Evolutionary conservation across 2,329 filamentous ascomycete genomes (phyloP).

Genomic region (Trichoderma sp.): DNA sequence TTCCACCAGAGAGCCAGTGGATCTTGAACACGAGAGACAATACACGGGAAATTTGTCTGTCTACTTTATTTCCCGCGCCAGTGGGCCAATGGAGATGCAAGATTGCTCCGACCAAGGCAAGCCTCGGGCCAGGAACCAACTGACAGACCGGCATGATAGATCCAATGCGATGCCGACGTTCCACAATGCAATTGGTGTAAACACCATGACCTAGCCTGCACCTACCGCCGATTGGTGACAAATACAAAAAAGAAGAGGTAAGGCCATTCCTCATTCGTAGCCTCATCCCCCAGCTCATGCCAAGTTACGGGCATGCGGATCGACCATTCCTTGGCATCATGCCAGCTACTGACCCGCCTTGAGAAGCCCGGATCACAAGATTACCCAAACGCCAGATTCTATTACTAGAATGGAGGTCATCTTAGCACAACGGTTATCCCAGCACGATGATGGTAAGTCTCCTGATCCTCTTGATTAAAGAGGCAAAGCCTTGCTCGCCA

Average conservation of each 20-base stretch:
- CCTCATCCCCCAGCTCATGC: not conserved
- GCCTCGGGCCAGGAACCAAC: not conserved
- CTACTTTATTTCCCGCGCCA: not conserved
- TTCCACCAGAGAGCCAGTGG: not conserved
- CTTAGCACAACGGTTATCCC: not conserved
- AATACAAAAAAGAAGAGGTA: not conserved
- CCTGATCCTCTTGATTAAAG: not conserved
- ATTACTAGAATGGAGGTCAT: not conserved
- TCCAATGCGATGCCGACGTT: conserved; percentile 5
- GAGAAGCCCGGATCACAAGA: not conserved
- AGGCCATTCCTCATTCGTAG: not conserved
- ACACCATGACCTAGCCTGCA: not conserved
- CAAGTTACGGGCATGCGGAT: not conserved
- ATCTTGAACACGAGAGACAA: not conserved
- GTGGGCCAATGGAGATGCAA: not conserved
- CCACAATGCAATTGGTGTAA: conserved; percentile 5
- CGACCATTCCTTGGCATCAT: not conserved
- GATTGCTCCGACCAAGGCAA: not conserved
- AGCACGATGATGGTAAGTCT: not conserved
- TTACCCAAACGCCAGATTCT: not conserved
- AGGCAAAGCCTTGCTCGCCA: not conserved
- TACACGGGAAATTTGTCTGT: not conserved
- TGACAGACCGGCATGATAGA: not conserved
- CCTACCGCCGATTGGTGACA: not conserved
- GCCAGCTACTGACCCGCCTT: not conserved